A percentile compares a stretch with the other conserved stretches of the same genome.
Conservation (phyloP, 768 basidiomycete genomes). For the Tricholoma matsutake region DNA sequence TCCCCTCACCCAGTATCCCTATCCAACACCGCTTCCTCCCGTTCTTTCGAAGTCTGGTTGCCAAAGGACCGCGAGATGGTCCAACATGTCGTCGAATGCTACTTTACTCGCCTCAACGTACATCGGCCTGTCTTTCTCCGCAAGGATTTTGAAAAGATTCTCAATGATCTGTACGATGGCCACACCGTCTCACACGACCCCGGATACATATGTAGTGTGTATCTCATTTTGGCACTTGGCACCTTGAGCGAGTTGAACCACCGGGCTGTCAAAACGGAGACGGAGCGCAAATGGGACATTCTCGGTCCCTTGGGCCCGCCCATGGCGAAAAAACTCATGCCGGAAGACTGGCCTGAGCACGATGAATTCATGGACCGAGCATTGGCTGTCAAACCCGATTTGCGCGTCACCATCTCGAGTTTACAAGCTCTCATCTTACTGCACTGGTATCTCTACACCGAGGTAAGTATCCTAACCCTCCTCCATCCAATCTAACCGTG, state of each 20-base stretch:
- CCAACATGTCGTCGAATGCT: constrained; percentile 58
- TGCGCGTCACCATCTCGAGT: constrained; percentile 79
- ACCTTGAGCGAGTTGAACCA: constrained; percentile 82
- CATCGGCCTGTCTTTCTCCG: constrained; percentile 78
- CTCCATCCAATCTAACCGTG: constrained; percentile 7
- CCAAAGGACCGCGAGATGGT: constrained; percentile 75
- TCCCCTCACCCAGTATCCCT: constrained; percentile 35
- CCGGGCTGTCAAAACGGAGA: constrained; percentile 52
- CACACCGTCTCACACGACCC: constrained; percentile 55
- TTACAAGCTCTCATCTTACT: constrained; percentile 80
- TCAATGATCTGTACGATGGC: constrained; percentile 66
- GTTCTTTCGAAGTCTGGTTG: constrained; percentile 58
- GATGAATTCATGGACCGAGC: constrained; percentile 85
- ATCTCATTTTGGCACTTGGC: constrained; percentile 75
- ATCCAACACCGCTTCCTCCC: constrained; percentile 24
- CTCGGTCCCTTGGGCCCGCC: constrained; percentile 33
- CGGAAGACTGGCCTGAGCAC: constrained; percentile 70
- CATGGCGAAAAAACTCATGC: constrained; percentile 60
- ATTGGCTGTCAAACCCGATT: constrained; percentile 72
- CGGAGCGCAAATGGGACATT: constrained; percentile 34
- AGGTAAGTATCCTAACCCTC: constrained; percentile 43
- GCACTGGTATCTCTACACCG: constrained; percentile 89
- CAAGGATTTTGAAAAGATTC: constrained; percentile 60
- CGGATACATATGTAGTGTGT: constrained; percentile 75
- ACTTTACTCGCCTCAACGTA: constrained; percentile 73